Percentiles rank a stretch among this genome's conserved stretches.
Evolutionary conservation across 345 rosid species (phyloP).

Genomic region (Brassica carinata): DNA sequence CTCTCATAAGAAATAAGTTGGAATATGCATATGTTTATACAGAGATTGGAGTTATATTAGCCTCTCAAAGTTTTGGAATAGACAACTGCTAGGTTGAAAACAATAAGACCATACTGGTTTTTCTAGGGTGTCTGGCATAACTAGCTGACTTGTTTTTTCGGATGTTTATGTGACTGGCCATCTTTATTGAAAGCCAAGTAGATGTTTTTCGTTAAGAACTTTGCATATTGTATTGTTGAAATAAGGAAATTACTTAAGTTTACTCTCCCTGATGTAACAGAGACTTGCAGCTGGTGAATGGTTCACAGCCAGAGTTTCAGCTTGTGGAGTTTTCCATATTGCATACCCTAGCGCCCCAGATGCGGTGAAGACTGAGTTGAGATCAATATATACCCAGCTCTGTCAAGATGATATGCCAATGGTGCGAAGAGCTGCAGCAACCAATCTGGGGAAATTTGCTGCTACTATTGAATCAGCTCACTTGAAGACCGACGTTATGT

Average conservation of each 20-base stretch:
- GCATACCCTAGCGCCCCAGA: conserved; percentile 93
- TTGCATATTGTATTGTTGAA: not conserved
- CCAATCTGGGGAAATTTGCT: conserved; percentile 92
- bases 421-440: conserved; percentile 97
- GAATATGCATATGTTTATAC: no score
- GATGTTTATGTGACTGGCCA: not conserved
- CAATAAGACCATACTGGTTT: not conserved
- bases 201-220: not conserved
- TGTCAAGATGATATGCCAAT: conserved; percentile 99
- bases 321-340: conserved; percentile 89
- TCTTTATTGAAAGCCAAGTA: not conserved
- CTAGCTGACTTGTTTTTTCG: not conserved
- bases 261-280: conserved; percentile 41
- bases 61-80: not conserved
- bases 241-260: not conserved
- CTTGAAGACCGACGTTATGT: conserved; percentile 84
- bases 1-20: no score
- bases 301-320: conserved; percentile 94
- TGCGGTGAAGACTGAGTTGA: conserved; percentile 63
- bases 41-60: no score
- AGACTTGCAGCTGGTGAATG: conserved; percentile 97
- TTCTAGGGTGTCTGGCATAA: not conserved
- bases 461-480: conserved; percentile 82
- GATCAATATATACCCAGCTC: conserved; percentile 68
- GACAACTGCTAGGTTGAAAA: not conserved